These are phyloP conservation scores for Flueggea neowawraea DNA, from an alignment of 441 rosid genomes.

Conservation along the genomic window DNA sequence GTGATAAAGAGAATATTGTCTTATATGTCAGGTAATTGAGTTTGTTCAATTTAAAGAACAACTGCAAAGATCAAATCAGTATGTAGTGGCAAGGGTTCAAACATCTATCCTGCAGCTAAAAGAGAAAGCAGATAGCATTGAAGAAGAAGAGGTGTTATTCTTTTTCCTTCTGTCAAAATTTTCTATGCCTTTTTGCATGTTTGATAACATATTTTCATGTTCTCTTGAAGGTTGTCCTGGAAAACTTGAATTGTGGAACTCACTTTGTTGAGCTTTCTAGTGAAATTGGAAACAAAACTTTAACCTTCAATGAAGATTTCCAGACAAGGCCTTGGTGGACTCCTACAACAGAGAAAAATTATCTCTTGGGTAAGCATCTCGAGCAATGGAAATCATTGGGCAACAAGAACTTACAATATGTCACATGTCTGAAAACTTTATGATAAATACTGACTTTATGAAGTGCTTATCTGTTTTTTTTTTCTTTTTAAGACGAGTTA, in stretches of 20 bases:
- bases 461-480: too few species aligned
- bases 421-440: background rate
- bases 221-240: slow-evolving; percentile 62
- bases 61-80: slow-evolving; percentile 82
- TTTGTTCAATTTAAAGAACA: slow-evolving; percentile 95
- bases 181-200: slow-evolving; percentile 3
- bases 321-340: slow-evolving; percentile 99
- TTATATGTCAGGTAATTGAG: slow-evolving; percentile 76
- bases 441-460: background rate
- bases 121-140: slow-evolving; percentile 73
- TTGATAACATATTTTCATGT: slow-evolving; percentile 11
- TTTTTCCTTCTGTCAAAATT: slow-evolving; percentile 1
- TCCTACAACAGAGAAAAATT: slow-evolving; percentile 80
- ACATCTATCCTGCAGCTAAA: slow-evolving; percentile 71
- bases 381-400: background rate
- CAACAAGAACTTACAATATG: background rate
- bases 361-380: slow-evolving; percentile 65
- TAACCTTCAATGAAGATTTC: slow-evolving; percentile 90
- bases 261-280: slow-evolving; percentile 77
- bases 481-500: too few species aligned
- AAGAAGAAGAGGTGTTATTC: slow-evolving; percentile 68
- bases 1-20: slow-evolving; percentile 8
- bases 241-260: slow-evolving; percentile 64
- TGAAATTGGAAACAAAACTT: slow-evolving; percentile 68
- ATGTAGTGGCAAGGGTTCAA: slow-evolving; percentile 76